Evolutionary conservation across 306 rosid genomes (phyloP).

Genomic region (Rosa multiflora): DNA sequence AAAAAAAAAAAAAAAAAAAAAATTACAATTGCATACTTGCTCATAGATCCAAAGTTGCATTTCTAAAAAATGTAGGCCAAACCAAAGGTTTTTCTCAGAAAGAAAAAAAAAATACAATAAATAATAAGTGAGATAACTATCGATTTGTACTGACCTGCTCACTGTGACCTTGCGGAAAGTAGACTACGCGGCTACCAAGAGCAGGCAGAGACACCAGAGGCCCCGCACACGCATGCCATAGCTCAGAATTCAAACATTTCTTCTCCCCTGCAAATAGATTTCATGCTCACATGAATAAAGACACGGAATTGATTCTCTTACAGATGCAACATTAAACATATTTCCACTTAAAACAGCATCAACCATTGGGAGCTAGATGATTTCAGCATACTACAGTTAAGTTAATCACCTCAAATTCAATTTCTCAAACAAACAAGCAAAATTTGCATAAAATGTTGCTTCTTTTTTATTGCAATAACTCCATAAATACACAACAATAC

Average conservation of each 20-base stretch:
- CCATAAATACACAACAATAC: neutral
- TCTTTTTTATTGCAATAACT: neutral
- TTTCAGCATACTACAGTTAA: neutral
- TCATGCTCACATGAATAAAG: constrained; percentile 24
- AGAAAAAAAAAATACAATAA: neutral
- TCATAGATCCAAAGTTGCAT: neutral
- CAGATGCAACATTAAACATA: neutral
- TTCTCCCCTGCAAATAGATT: constrained; percentile 52
- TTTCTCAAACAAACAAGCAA: neutral
- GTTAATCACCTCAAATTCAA: constrained; percentile 12
- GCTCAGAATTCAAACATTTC: constrained; percentile 69
- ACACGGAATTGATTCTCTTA: neutral
- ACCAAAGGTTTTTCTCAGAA: neutral
- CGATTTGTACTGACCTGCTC: constrained; percentile 54
- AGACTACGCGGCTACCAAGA: constrained; percentile 68
- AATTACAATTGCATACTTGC: neutral
- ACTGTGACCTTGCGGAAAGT: constrained; percentile 80
- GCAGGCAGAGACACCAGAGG: constrained; percentile 72
- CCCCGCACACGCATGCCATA: constrained; percentile 84
- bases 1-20: neutral
- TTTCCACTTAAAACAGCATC: constrained; percentile 1
- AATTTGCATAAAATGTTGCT: neutral
- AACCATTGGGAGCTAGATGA: constrained; percentile 5
- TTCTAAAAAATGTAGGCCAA: neutral
- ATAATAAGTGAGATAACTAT: neutral